Evolutionary conservation across 345 rosid genomes (phyloP).

Genomic region (Eucalyptus urophylla): DNA sequence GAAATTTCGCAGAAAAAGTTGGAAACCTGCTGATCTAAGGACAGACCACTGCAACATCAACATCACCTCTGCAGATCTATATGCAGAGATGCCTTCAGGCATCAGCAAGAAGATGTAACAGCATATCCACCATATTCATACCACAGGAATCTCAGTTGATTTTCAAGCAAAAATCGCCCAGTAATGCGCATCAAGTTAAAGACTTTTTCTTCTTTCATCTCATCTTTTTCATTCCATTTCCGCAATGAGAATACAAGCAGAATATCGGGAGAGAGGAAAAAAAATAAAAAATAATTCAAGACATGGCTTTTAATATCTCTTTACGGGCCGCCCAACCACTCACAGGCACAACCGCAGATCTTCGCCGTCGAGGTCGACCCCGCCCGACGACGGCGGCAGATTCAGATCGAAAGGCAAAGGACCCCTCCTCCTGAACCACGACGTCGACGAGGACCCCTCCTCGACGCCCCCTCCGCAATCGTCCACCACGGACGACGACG

Average conservation of each 20-base stretch:
- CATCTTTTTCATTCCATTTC: not conserved
- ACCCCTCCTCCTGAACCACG: slow-evolving; percentile 1
- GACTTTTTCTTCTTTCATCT: not conserved
- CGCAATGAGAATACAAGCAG: not conserved
- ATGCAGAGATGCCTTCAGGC: not conserved
- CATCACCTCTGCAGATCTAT: not conserved
- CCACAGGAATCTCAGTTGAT: not conserved
- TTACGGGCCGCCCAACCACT: not conserved
- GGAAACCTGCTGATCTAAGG: not conserved
- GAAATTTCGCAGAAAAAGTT: not conserved
- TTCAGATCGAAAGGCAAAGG: slow-evolving; percentile 52
- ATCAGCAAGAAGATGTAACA: not conserved
- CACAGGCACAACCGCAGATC: slow-evolving; percentile 85
- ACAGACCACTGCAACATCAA: not conserved
- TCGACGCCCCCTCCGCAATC: slow-evolving; percentile 28
- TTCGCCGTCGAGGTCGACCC: slow-evolving; percentile 30
- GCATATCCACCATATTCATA: not conserved
- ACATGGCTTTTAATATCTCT: not conserved
- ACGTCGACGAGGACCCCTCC: slow-evolving; percentile 18
- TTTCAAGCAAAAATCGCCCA: not conserved
- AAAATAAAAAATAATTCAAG: not conserved
- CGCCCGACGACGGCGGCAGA: slow-evolving; percentile 74
- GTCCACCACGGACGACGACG: slow-evolving; percentile 82
- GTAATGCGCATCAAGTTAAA: not conserved
- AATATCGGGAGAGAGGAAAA: too few relatives aligned